Conservation (phyloP, 768 basidiomycete species). For the Crucibulum laeve region DNA sequence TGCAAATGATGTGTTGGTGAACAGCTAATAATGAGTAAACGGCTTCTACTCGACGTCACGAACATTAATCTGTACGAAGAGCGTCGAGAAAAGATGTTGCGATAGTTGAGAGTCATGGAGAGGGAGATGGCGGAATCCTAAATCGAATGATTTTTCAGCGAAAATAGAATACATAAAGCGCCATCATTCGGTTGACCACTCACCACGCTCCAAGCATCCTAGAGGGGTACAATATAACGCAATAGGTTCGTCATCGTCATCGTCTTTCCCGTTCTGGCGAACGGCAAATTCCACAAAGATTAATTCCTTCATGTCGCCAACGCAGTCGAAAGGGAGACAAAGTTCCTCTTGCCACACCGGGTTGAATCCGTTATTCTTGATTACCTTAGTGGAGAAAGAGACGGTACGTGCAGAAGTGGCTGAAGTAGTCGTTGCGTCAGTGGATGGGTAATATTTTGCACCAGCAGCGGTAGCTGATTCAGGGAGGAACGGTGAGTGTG, state of each 20-base stretch:
- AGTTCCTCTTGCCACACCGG: constrained; percentile 82
- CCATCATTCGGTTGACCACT: constrained; percentile 9
- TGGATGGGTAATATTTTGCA: constrained; percentile 15
- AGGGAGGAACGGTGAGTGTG: constrained; percentile 22
- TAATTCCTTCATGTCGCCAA: constrained; percentile 77
- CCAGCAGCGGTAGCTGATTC: constrained; percentile 10
- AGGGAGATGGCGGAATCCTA: constrained; percentile 92
- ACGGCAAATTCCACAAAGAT: constrained; percentile 84
- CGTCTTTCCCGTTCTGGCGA: constrained; percentile 51
- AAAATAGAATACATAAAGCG: constrained; percentile 4
- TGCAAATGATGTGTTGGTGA: too few species aligned
- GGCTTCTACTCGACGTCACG: too few species aligned
- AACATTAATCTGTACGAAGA: constrained; percentile 75
- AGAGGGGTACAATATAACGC: constrained; percentile 76
- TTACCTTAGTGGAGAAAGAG: constrained; percentile 52
- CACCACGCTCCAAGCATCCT: constrained; percentile 73
- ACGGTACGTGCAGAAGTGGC: constrained; percentile 37
- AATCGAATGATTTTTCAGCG: background rate
- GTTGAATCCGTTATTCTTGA: constrained; percentile 91
- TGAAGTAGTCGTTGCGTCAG: constrained; percentile 15
- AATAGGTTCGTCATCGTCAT: constrained; percentile 59
- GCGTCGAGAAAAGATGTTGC: constrained; percentile 88
- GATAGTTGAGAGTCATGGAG: constrained; percentile 86
- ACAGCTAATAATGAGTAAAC: too few species aligned
- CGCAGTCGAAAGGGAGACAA: constrained; percentile 69